Conservation (phyloP, 2,329 filamentous ascomycete genomes). For the Pseudopyricularia cyperi region DNA sequence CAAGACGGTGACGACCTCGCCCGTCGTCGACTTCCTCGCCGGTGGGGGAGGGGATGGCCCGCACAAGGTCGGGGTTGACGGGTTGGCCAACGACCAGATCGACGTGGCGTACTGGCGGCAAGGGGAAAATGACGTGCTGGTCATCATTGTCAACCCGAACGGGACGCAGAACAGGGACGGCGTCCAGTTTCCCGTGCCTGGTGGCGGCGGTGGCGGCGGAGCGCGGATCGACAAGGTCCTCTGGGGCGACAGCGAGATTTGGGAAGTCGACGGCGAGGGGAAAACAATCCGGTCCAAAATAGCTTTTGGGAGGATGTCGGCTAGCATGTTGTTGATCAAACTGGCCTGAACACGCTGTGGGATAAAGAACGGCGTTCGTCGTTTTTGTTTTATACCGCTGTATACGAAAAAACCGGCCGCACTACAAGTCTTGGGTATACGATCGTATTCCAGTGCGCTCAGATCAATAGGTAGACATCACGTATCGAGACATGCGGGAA, state of each 20-base stretch:
- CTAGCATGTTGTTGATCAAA: background rate
- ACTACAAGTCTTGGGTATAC: too few relatives aligned
- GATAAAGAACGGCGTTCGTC: background rate
- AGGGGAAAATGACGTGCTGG: constrained; percentile 14
- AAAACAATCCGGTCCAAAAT: background rate
- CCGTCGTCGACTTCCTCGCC: constrained; percentile 26
- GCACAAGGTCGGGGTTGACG: constrained; percentile 7
- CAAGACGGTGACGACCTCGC: constrained; percentile 18
- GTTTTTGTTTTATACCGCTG: background rate
- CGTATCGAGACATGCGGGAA: too few relatives aligned
- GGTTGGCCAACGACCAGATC: constrained; percentile 10
- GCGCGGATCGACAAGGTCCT: constrained; percentile 8
- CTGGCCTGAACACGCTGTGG: background rate
- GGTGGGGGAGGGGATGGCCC: constrained; percentile 11
- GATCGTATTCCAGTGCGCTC: too few relatives aligned
- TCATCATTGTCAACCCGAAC: constrained; percentile 21
- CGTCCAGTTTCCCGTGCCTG: constrained; percentile 3
- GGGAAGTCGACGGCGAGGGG: constrained; percentile 12
- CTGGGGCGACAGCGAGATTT: constrained; percentile 12
- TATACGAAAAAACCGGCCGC: too few relatives aligned
- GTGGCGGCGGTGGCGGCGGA: background rate
- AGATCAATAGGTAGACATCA: too few relatives aligned
- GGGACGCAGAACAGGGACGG: constrained; percentile 6
- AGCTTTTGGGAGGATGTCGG: background rate
- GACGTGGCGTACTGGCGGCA: constrained; percentile 23